phyloP scores from a whole-genome alignment of 2,329 filamentous ascomycete species.

The Biscogniauxia mediterranea region DNA sequence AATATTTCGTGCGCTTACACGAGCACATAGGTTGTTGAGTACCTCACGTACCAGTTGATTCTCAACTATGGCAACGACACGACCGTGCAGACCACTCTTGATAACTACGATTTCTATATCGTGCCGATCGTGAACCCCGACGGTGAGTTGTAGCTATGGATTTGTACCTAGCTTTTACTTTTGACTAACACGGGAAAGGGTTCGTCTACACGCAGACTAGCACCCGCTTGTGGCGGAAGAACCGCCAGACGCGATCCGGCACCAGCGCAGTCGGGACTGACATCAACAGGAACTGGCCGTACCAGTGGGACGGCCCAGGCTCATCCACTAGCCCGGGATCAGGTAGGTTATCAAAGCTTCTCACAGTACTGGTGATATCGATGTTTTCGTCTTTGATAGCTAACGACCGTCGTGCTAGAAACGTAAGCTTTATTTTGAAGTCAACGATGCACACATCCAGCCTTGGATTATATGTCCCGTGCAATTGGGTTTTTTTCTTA shows the following conservation, averaged over 20 bases:
- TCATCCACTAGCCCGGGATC: slow-evolving; percentile 47
- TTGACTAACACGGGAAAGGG: slow-evolving; percentile 32
- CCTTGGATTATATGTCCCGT: too few species aligned
- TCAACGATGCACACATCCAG: too few species aligned
- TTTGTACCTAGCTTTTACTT: background rate
- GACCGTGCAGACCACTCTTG: slow-evolving; percentile 44
- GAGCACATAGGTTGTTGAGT: slow-evolving; percentile 39
- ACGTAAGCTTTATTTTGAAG: slow-evolving; percentile 20
- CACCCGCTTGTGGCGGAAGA: slow-evolving; percentile 54
- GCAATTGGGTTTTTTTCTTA: background rate
- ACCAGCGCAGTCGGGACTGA: slow-evolving; percentile 47
- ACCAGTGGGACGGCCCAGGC: slow-evolving; percentile 42
- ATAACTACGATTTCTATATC: slow-evolving; percentile 60
- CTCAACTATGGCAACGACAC: slow-evolving; percentile 42
- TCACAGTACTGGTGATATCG: background rate
- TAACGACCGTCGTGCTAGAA: slow-evolving; percentile 11
- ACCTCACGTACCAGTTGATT: slow-evolving; percentile 47
- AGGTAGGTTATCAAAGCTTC: slow-evolving; percentile 18
- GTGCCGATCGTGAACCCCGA: slow-evolving; percentile 54
- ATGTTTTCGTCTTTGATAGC: slow-evolving; percentile 7
- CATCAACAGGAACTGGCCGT: slow-evolving; percentile 54
- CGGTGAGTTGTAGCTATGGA: slow-evolving; percentile 31
- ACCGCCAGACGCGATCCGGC: slow-evolving; percentile 41
- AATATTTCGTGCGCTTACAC: slow-evolving; percentile 1
- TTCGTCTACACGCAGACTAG: slow-evolving; percentile 52